Evolutionary conservation across 2,329 filamentous ascomycete species (phyloP), one percentile per base, ranked within the genome.

Genomic region (Daldinia eschscholtzii): DNA sequence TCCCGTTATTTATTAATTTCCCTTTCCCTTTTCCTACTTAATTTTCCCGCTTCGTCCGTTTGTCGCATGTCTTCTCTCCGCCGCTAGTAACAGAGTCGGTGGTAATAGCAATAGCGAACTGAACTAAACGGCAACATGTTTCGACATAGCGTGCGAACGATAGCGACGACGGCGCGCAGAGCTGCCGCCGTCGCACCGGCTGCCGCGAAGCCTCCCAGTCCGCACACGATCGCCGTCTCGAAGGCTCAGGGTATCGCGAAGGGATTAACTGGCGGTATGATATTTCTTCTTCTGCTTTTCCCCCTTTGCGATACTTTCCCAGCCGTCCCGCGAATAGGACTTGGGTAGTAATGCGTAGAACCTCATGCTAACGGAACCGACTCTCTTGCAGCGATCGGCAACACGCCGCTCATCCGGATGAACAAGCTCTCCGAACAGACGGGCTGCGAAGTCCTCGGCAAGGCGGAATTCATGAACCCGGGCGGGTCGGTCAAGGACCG

Each of bases 401-500:
- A 98, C 82, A 99, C 96, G 0, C 95, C 96, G 0, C 88, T 99
- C 61, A 97, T 99, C 80, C 91, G 92, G 56, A 86, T 99, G 57
- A 95, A 97, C 81, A 89, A 86, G 69, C 90, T 98, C 74, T 98
- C 95, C 44, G 89, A 93, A 67, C 88, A 97, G 78, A 98, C 96
- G 0, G 94, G 94, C 72, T 98, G 96, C 86, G 92, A 97, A 75
- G 86, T 99, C 65, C 90, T 98, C 44, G 96, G 95, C 77, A 99
- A 99, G 82, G 94, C 96, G 76, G 96, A 99, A 81, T 99, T 99
- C 84, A 96, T 97, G 86, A 99, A 99, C 85, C 96, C 96, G 1
- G 96, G 96, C 74, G 96, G 96, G 67, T 94, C 91, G 61, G 91
- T 99, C 80, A 99, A 99, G 84, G 96, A 99, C 83, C 92, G 96